phyloP scores from a whole-genome alignment of 768 basidiomycete species.

The Termitomyces sp. region DNA sequence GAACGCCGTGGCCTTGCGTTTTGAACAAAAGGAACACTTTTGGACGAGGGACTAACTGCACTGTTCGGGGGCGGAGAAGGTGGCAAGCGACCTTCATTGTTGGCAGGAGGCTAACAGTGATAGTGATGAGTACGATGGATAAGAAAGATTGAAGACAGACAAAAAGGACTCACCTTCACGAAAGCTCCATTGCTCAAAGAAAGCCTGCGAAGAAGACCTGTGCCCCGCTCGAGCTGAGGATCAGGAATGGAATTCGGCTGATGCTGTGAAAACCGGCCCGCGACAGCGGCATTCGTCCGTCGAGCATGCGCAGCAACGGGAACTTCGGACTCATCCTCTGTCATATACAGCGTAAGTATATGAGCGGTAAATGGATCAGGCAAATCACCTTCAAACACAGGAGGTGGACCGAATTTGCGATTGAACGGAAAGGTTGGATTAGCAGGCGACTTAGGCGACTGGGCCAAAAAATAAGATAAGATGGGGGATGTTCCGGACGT shows the following conservation, averaged over 20 bases:
- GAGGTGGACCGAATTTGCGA: conserved; percentile 48
- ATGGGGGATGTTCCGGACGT: conserved; percentile 68
- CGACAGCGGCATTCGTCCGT: conserved; percentile 53
- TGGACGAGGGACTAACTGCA: conserved; percentile 36
- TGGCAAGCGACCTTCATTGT: conserved; percentile 23
- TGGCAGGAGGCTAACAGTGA: conserved; percentile 20
- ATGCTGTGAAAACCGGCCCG: conserved; percentile 49
- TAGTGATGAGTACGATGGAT: conserved; percentile 10
- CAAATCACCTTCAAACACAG: conserved; percentile 58
- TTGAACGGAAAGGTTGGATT: conserved; percentile 57
- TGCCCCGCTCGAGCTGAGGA: conserved; percentile 56
- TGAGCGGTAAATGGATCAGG: not conserved
- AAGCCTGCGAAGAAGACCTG: conserved; percentile 68
- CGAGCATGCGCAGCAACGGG: conserved; percentile 47
- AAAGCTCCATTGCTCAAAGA: conserved; percentile 60
- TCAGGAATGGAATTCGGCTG: conserved; percentile 36
- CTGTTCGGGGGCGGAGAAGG: conserved; percentile 50
- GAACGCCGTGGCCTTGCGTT: conserved; percentile 45
- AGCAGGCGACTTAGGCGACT: conserved; percentile 47
- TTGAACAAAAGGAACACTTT: conserved; percentile 23
- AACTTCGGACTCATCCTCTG: conserved; percentile 34
- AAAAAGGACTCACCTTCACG: conserved; percentile 42
- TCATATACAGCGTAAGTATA: conserved; percentile 21
- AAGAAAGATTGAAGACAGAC: not conserved
- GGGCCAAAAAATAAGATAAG: conserved; percentile 60